Percentiles rank a stretch among this genome's conserved stretches.
Conservation (phyloP, 2,329 filamentous ascomycete species). For the Scytalidium sp. region DNA sequence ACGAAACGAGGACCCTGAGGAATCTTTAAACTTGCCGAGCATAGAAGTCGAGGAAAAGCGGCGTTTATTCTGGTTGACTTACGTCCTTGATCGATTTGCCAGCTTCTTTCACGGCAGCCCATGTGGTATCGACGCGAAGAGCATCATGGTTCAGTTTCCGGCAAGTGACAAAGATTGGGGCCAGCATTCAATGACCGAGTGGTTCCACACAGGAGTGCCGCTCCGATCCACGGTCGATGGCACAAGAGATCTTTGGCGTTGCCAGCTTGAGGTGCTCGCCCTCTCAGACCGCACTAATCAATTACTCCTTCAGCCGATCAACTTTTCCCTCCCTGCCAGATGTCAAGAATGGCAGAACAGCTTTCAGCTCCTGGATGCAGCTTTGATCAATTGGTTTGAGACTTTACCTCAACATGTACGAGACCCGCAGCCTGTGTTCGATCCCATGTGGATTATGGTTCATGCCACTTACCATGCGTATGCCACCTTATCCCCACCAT, state of each 20-base stretch:
- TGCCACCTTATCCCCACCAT: no score
- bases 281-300: neutral
- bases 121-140: slow-evolving; percentile 43
- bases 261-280: neutral
- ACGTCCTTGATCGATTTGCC: slow-evolving; percentile 43
- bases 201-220: neutral
- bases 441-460: neutral
- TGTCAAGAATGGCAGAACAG: neutral
- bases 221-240: neutral
- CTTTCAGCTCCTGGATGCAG: neutral
- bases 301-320: neutral
- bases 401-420: neutral
- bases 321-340: neutral
- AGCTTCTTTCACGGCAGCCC: slow-evolving; percentile 46
- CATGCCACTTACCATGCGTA: neutral
- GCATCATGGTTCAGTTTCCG: slow-evolving; percentile 35
- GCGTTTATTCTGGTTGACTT: slow-evolving; percentile 47
- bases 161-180: neutral
- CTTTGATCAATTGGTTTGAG: neutral
- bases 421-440: neutral
- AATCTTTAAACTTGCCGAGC: slow-evolving; percentile 28
- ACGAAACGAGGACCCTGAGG: slow-evolving; percentile 6
- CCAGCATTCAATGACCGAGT: neutral
- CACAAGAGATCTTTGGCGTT: neutral
- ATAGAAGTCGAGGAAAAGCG: slow-evolving; percentile 43